These are phyloP conservation scores for Arbutus unedo DNA, from an alignment of 148 eudicot genomes.

Conservation along the genomic window DNA sequence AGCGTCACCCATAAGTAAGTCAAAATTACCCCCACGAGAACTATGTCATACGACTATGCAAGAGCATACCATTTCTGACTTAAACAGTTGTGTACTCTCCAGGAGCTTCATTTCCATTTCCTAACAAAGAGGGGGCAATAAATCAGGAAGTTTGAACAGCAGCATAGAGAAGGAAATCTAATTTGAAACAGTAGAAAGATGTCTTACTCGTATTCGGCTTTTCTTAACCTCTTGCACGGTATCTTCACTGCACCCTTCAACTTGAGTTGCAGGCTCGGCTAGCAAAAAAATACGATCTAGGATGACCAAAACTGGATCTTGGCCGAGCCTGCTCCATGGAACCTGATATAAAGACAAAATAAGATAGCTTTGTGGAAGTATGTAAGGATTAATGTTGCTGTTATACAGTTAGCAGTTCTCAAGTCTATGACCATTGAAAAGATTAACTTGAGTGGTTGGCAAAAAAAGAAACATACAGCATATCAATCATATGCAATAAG, in stretches of 20 bases:
- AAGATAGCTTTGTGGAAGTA: neutral
- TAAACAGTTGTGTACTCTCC: constrained; percentile 64
- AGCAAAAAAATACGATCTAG: constrained; percentile 78
- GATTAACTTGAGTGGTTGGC: neutral
- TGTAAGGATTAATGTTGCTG: neutral
- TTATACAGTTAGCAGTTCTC: neutral
- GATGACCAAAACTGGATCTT: constrained; percentile 90
- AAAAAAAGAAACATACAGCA: neutral
- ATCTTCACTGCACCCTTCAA: constrained; percentile 89
- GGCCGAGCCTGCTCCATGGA: constrained; percentile 99
- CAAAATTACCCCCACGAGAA: neutral
- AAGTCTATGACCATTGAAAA: neutral
- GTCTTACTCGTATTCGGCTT: constrained; percentile 71
- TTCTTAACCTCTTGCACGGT: constrained; percentile 80
- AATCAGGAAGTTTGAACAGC: neutral
- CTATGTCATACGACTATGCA: neutral
- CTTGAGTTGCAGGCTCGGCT: constrained; percentile 90
- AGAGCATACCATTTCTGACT: constrained; percentile 70
- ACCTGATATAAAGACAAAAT: constrained; percentile 42
- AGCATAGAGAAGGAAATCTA: neutral
- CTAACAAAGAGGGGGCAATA: constrained; percentile 32
- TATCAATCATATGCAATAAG: neutral
- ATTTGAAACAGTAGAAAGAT: neutral
- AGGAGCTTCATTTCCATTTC: constrained; percentile 87
- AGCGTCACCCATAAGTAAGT: neutral